A percentile compares a stretch with the other conserved stretches of the same genome.
Conservation (phyloP, 768 basidiomycete species). For the Tricholoma flavovirens region DNA sequence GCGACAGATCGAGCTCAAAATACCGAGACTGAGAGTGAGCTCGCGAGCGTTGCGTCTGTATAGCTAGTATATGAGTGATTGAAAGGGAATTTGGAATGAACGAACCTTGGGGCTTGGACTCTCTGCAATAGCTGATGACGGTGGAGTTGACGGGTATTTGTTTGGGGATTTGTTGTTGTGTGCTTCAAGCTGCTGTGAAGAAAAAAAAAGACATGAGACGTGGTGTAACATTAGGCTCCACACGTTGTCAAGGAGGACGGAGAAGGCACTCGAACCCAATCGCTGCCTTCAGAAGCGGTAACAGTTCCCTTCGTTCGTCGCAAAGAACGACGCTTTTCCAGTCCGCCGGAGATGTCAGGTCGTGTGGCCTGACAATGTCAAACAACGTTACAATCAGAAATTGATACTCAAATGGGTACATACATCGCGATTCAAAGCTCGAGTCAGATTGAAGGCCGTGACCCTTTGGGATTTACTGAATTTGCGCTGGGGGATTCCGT, state of each 20-base stretch:
- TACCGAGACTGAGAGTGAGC: conserved; percentile 11
- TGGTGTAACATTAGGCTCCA: background rate
- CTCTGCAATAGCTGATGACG: background rate
- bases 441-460: background rate
- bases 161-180: background rate
- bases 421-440: background rate
- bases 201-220: background rate
- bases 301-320: background rate
- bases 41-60: conserved; percentile 3
- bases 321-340: background rate
- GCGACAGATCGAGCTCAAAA: conserved; percentile 30
- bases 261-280: background rate
- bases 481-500: background rate
- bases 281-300: background rate
- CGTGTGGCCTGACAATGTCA: background rate
- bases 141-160: background rate
- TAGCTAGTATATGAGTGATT: background rate
- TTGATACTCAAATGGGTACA: background rate
- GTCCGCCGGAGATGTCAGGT: background rate
- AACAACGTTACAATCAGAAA: too few relatives aligned
- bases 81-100: background rate
- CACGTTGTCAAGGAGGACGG: background rate
- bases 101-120: background rate
- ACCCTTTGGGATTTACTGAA: background rate
- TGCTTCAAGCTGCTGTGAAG: background rate